Base-by-base conservation (phyloP, 2,329 filamentous ascomycete species). In the Coniochaeta sp. region DNA sequence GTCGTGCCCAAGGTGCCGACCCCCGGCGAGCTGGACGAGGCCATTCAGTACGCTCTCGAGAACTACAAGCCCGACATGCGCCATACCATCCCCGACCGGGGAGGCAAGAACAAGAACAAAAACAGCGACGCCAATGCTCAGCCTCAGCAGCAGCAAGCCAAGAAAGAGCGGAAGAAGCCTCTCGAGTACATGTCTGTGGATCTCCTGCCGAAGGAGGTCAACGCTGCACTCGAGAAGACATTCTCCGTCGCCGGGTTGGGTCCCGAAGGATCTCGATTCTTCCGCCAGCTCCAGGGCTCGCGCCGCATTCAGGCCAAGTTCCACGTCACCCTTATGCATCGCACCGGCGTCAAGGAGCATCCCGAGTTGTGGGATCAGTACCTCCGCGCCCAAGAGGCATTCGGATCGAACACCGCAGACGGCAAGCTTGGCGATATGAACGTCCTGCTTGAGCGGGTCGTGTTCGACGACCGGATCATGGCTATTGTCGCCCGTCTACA, bases 321-420 rank as follows among this genome's bases (percentile, higher is more conserved):
- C 66, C 94, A 99, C 65, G 89, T 99, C 53, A 99, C 94, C 0
- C 79, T 99, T 33, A 90, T 96, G 66, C 94, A 99, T 68, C 85
- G 86, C 46, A 83, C 85, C 10, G 74, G 73, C 3, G 72, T 81
- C 9, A 74, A 75, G 35, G 70, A 85, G 27, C 69, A 85, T 56
- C 78, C 84, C 0, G 79, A 85, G 8, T 74, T 92, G 51, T 99
- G 94, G 94, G 71, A 85, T 51, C 79, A 76, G 51, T 92, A 96
- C 59, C 67, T 65, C 5, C 71, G 77, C n/a, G 68, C 88, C 1
- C 82, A 88, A 59, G 67, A 67, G 10, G 65, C 70, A 31, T 71
- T 70, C 2, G 70, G 68, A 50, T 66, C 64, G 18, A 60, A 64
- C 3, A 60, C 58, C 6, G 60, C 62, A 7, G 72, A 78, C 50